Evolutionary conservation across 2,329 filamentous ascomycete species (phyloP).

Genomic region (Xylaria sp.): DNA sequence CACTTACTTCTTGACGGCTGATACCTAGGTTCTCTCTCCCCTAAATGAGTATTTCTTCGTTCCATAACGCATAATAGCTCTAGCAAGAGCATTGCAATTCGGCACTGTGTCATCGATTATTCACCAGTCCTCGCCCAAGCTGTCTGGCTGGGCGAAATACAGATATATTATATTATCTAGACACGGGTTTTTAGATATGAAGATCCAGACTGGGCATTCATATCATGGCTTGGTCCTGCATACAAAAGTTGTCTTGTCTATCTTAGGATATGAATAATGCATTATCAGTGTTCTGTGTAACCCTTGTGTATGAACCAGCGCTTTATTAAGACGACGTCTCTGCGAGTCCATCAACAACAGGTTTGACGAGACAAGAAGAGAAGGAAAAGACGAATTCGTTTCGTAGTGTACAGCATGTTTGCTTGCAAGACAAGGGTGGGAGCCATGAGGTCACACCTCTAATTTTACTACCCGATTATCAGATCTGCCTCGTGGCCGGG

Average conservation of each 20-base stretch:
- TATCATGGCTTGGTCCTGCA: conserved; percentile 5
- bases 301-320: background rate
- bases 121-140: background rate
- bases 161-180: background rate
- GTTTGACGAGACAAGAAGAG: background rate
- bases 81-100: background rate
- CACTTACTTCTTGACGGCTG: background rate
- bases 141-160: background rate
- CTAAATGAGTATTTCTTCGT: background rate
- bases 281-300: background rate
- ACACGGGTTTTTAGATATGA: background rate
- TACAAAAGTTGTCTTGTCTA: background rate
- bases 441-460: conserved; percentile 28
- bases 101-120: background rate
- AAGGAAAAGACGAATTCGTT: background rate
- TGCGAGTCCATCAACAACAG: background rate
- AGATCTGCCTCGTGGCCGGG: conserved; percentile 32
- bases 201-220: background rate
- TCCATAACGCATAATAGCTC: background rate
- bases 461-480: conserved; percentile 19
- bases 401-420: conserved; percentile 1
- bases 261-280: background rate
- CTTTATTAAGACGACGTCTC: background rate
- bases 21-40: too few relatives aligned
- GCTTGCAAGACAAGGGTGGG: conserved; percentile 7